Conservation (phyloP, 2,329 filamentous ascomycete species). For the Coniochaeta sp. region DNA sequence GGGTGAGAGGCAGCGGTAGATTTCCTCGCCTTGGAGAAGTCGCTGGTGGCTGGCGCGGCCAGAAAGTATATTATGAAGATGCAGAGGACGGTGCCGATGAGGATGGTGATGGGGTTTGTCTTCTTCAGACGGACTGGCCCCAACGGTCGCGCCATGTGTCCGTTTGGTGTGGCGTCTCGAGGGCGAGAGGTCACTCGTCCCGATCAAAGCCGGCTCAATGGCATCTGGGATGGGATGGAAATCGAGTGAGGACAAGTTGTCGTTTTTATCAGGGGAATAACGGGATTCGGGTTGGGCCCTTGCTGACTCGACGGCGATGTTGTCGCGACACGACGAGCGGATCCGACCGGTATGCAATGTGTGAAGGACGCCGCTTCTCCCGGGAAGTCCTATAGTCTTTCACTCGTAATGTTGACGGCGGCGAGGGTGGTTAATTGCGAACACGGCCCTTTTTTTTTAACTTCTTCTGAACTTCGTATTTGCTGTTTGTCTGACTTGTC, state of each 20-base stretch:
- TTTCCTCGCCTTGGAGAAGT: slow-evolving; percentile 28
- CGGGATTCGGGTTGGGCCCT: no score
- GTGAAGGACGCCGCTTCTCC: not conserved
- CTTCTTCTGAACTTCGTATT: not conserved
- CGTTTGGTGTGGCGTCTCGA: slow-evolving; percentile 7
- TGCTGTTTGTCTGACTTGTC: slow-evolving; percentile 1
- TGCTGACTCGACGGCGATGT: not conserved
- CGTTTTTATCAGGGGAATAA: not conserved
- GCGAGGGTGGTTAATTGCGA: not conserved
- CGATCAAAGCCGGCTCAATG: not conserved
- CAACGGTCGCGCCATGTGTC: slow-evolving; percentile 49
- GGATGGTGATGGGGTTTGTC: slow-evolving; percentile 68
- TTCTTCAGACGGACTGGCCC: slow-evolving; percentile 68
- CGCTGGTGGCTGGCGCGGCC: slow-evolving; percentile 36
- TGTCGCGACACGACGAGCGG: not conserved
- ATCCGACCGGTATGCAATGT: not conserved
- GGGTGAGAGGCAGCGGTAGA: slow-evolving; percentile 54
- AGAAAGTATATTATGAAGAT: slow-evolving; percentile 65
- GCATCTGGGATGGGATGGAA: not conserved
- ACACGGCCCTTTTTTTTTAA: not conserved
- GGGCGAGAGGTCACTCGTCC: not conserved
- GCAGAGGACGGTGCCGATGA: slow-evolving; percentile 64
- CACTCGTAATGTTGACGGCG: not conserved
- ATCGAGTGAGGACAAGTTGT: not conserved
- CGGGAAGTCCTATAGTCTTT: not conserved